Evolutionary conservation across 345 rosid species (phyloP).

Genomic region (Citrus cavaleriei): DNA sequence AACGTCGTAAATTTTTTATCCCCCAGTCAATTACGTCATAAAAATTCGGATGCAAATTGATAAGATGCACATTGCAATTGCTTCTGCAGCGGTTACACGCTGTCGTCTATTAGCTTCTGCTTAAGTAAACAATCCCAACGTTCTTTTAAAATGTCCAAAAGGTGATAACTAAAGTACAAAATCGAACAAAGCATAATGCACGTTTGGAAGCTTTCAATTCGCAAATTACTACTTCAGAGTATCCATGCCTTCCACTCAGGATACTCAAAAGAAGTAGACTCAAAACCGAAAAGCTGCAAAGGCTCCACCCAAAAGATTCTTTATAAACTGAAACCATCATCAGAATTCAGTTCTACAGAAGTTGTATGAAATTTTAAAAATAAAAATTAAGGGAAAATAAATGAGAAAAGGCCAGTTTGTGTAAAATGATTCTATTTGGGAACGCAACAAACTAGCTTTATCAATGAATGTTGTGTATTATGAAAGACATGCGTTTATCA

Average conservation of each 20-base stretch:
- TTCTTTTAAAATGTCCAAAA: background rate
- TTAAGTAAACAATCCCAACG: background rate
- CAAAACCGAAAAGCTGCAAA: background rate
- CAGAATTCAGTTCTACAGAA: slow-evolving; percentile 12
- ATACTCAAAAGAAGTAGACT: too few relatives aligned
- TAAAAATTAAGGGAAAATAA: background rate
- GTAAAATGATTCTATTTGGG: background rate
- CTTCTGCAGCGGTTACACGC: too few relatives aligned
- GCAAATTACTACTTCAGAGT: background rate
- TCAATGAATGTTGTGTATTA: slow-evolving; percentile 4
- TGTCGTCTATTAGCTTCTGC: too few relatives aligned
- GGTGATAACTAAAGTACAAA: background rate
- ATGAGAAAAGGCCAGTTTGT: background rate
- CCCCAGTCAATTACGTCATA: too few relatives aligned
- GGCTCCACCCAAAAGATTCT: background rate
- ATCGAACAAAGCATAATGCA: background rate
- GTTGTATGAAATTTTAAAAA: background rate
- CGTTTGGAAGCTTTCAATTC: background rate
- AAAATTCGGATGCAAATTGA: too few relatives aligned
- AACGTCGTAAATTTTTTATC: too few relatives aligned
- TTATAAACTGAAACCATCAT: background rate
- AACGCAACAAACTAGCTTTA: background rate
- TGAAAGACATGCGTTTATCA: background rate
- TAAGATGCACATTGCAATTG: too few relatives aligned
- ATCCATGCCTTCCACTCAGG: too few relatives aligned